Base-by-base conservation (phyloP, 1,139 yeast genomes). In the Hansenula sp. region DNA sequence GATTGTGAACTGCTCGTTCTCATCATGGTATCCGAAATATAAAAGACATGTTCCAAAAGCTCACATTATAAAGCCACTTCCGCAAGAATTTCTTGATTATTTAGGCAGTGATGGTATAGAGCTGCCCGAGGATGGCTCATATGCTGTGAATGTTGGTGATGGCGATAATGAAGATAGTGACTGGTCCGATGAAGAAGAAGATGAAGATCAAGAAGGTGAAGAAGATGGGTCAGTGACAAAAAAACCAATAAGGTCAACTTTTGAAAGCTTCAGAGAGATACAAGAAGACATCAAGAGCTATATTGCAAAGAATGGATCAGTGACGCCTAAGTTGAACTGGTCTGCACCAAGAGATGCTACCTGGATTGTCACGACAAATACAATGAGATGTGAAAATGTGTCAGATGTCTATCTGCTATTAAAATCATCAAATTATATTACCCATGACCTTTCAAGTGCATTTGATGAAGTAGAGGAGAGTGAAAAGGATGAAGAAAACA, bases 341-440 rank as follows among this genome's bases (percentile, higher is more conserved):
- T 88, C 97, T 1, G 85, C 96, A 1, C 99, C 99, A 1, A 84
- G 83, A 57, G 99, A 93, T 64, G 89, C 98, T 8, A 76, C 81
- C 1, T 93, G 99, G 99, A 91, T 93, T 29, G 68, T 87, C 58
- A 76, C 94, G 2, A 83, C 86, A 32, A 85, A 87, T 54, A 74
- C 87, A 5, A 76, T 86, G 72, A 76, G 78, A 56, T 90, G 98
- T 58, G 72, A 67, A 15, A 73, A 72, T 31, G 79, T 84, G 0
- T 76, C 82, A 36, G 99, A 93, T 52, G 66, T 93, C 0, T 91
- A 90, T 52, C 63, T 93, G 44, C 66, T 93, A 15, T 65, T 94
- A 43, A 93, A 93, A 55, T 81, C 96, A 1, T 89, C 97, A 0
- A 90, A 88, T 55, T 94, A 90, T 59, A 76, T 91, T 17, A 81